Percentiles rank a stretch among this genome's conserved stretches.
Conservation (phyloP, 345 rosid species). For the Firmiana major region DNA sequence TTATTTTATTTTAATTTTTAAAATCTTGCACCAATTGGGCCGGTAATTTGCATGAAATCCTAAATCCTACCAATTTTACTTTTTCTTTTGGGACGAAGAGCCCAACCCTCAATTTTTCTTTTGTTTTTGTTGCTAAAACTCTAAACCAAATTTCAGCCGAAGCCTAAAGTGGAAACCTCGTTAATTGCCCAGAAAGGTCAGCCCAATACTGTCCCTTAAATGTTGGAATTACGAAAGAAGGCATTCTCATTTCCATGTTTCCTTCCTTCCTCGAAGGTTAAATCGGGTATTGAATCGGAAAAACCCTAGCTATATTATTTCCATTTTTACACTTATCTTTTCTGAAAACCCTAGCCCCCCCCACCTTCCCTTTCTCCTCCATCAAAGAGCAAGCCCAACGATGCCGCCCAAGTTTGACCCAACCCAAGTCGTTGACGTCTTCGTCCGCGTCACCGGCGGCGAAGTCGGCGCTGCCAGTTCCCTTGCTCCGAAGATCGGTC, state of each 20-base stretch:
- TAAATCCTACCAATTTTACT: neutral
- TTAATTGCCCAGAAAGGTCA: too few relatives aligned
- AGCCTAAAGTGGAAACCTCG: neutral
- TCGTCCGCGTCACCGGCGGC: constrained; percentile 66
- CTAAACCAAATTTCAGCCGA: neutral
- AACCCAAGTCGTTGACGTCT: constrained; percentile 58
- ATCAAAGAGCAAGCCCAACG: constrained; percentile 5
- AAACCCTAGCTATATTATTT: constrained; percentile 27
- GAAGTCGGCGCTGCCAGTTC: constrained; percentile 68
- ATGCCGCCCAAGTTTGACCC: constrained; percentile 79
- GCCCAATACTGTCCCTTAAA: neutral
- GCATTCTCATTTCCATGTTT: neutral
- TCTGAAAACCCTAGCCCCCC: constrained; percentile 13
- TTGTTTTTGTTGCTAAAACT: neutral
- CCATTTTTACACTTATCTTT: neutral
- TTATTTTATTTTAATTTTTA: too few relatives aligned
- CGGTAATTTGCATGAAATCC: neutral
- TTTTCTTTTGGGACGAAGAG: neutral
- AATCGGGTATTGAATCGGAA: neutral
- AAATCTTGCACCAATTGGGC: too few relatives aligned
- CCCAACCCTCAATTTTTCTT: too few relatives aligned
- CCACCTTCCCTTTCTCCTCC: neutral
- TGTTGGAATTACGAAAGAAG: neutral
- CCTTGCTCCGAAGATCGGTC: constrained; percentile 48
- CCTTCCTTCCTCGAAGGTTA: neutral